A percentile compares a stretch with the other conserved stretches of the same genome.
Conservation (phyloP, 768 basidiomycete species). For the Paxillus rubicundulus region DNA sequence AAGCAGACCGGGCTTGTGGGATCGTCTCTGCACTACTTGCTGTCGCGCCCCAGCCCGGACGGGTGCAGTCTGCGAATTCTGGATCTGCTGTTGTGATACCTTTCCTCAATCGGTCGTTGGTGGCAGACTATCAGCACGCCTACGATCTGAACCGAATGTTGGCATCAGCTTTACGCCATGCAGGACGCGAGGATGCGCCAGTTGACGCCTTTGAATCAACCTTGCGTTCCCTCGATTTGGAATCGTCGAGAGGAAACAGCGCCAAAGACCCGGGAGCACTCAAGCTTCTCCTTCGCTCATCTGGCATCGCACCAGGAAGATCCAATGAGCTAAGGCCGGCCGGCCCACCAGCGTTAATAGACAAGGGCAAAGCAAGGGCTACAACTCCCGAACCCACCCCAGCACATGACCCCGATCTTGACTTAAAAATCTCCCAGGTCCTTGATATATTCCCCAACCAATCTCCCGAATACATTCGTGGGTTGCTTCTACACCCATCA, state of each 20-base stretch:
- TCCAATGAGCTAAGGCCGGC: conserved; percentile 28
- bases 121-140: conserved; percentile 70
- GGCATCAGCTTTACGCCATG: conserved; percentile 40
- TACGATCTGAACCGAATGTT: conserved; percentile 59
- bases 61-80: conserved; percentile 1
- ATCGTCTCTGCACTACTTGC: conserved; percentile 59
- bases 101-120: conserved; percentile 65
- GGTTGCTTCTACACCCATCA: conserved; percentile 48
- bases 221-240: conserved; percentile 40
- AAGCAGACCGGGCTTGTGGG: conserved; percentile 55
- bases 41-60: conserved; percentile 32
- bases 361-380: conserved; percentile 45
- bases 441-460: conserved; percentile 74
- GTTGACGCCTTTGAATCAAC: conserved; percentile 55
- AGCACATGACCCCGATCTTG: conserved; percentile 43
- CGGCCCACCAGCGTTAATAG: conserved; percentile 17
- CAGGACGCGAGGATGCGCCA: conserved; percentile 54
- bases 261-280: conserved; percentile 53
- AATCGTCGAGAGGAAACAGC: conserved; percentile 8
- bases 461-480: conserved; percentile 53
- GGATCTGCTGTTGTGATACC: conserved; percentile 36
- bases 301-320: conserved; percentile 40
- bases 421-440: conserved; percentile 63
- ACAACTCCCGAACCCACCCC: conserved; percentile 10
- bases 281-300: conserved; percentile 61